Percentiles rank a stretch among this genome's conserved stretches.
Conservation (phyloP, 208 protist species). For the Novymonas esmeraldas region DNA sequence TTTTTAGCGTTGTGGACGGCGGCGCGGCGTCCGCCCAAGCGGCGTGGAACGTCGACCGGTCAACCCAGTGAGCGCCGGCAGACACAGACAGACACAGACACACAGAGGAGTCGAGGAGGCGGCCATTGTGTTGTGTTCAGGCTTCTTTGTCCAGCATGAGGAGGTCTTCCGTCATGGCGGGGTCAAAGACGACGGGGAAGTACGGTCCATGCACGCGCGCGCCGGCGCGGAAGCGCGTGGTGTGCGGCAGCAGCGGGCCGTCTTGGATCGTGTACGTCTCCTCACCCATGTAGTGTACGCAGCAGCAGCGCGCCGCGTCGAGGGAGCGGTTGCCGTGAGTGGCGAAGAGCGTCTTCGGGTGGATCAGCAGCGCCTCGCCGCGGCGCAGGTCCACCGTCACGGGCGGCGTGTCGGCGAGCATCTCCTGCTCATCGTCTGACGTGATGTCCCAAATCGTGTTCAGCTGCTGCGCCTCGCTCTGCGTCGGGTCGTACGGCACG, state of each 20-base stretch:
- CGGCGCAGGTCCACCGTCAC: slow-evolving; percentile 73
- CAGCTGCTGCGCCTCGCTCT: slow-evolving; percentile 74
- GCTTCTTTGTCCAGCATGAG: slow-evolving; percentile 37
- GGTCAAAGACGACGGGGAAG: slow-evolving; percentile 86
- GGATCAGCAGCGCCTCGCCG: slow-evolving; percentile 81
- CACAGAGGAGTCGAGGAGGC: too few relatives aligned
- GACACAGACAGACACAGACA: too few relatives aligned
- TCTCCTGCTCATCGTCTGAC: slow-evolving; percentile 75
- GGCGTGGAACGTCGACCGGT: too few relatives aligned
- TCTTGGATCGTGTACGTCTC: slow-evolving; percentile 52
- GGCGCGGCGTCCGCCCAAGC: too few relatives aligned
- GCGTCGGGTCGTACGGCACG: slow-evolving; percentile 65
- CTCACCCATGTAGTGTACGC: slow-evolving; percentile 82
- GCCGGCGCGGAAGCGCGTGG: slow-evolving; percentile 68
- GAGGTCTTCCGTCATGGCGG: slow-evolving; percentile 74
- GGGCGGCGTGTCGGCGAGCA: slow-evolving; percentile 84
- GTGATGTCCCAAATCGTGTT: slow-evolving; percentile 88
- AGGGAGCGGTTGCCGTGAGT: slow-evolving; percentile 82
- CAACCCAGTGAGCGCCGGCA: too few relatives aligned
- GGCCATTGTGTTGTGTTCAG: too few relatives aligned
- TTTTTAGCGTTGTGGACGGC: too few relatives aligned
- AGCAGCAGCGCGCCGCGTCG: slow-evolving; percentile 52
- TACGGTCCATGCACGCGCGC: slow-evolving; percentile 62
- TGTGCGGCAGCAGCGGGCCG: slow-evolving; percentile 77
- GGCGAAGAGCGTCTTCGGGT: slow-evolving; percentile 78